Base-by-base conservation (phyloP, 306 rosid genomes). In the Castanea crenata region DNA sequence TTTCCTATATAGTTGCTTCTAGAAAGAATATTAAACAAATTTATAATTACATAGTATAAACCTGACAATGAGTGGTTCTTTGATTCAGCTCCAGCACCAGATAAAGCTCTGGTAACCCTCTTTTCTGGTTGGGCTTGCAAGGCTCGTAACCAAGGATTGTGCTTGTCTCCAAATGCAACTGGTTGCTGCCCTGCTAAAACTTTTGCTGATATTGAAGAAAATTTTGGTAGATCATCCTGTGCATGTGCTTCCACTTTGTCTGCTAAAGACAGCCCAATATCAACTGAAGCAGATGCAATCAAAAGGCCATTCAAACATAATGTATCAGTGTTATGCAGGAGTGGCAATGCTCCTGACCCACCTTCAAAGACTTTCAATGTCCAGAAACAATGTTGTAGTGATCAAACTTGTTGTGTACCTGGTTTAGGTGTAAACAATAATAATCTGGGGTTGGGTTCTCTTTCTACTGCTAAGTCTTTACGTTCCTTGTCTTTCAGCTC, bases 91-190 rank as follows among this genome's bases (percentile, higher is more conserved):
- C 99, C 99, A 23, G 87, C 83, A 69, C 62, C 86, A 23, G 99
- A 96, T 91, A 86, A 86, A 76, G 99, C 99, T 83, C 73, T 96
- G 84, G 92, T 93, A 81, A 93, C 99, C 19, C 97, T 96, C 69
- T 93, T 96, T 78, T 88, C 88, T 81, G 99, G 99, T 74, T 96
- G 99, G 99, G 96, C 98, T 83, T 96, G 99, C 89, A 93, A 93
- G 91, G 99, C 97, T 75, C 97, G 96, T 82, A 96, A 88, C 51
- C 86, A 90, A 57, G 97, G 97, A 76, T 83, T 86, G 80, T 93
- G 99, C 84, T 78, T 90, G 86, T 93, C 97, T 79, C 89, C 92
- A 79, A 89, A 91, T 83, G 89, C 75, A 54, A 82, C 80, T 78
- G 92, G 97, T 72, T 90, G 91, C 83, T 96, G 99, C 82, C 90